Base-by-base conservation (phyloP, 1,284 basidiomycete species). In the Ceratobasidium sp. region DNA sequence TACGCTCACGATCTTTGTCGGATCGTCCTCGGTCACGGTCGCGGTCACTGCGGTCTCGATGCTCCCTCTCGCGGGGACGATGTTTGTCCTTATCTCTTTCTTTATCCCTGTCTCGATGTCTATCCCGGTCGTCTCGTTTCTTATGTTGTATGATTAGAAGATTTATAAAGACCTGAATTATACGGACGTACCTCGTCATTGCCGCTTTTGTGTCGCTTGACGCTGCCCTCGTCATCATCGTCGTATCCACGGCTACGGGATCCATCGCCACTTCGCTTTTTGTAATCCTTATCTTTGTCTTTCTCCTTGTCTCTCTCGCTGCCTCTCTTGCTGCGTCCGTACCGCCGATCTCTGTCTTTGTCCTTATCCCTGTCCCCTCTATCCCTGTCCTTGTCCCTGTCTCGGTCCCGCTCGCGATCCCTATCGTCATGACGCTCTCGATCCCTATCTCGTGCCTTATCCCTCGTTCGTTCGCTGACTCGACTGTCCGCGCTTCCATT, bases 401-500 rank as follows among this genome's bases (percentile, higher is more conserved):
- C 85, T 42, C 83, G 82, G 9, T 87, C 86, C 65, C 85, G 82
- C 15, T 87, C 85, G 28, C 84, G 84, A 68, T 85, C 85, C 3
- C 84, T 57, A 23, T 64, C 73, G 42, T 57, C 61, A 10, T 74
- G 61, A 3, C 73, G 48, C 17, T 77, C 78, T 67, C 88, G 87
- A 78, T 90, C 89, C 38, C 90, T 88, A 64, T 86, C 82, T 57
- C 91, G 90, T 48, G 89, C 91, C 33, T 52, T 75, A 46, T 76
- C 73, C 17, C 73, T 50, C 40, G 74, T 67, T 17, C 71, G 89
- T 46, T 76, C 91, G 82, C 93, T 94, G 15, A 87, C 86, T 52
- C 92, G 91, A 81, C 93, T 94, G 78, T 94, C 93, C 52, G 86
- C 84, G 81, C 93, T 94, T 54, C 88, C 86, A 79, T 92, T 92